Evolutionary conservation across 345 rosid species (phyloP).

Genomic region (Ceriops tagal): DNA sequence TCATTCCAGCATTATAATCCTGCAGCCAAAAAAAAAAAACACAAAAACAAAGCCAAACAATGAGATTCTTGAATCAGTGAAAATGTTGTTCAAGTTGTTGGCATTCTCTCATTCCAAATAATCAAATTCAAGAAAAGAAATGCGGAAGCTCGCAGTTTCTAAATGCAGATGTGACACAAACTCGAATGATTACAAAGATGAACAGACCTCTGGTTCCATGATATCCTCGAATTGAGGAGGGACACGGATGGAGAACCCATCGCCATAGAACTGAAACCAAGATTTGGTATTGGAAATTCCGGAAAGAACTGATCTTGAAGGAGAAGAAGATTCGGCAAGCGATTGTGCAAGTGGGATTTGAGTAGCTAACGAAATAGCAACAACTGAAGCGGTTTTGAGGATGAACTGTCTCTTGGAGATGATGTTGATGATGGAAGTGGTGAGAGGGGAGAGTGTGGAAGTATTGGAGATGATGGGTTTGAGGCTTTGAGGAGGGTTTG

Average conservation of each 20-base stretch:
- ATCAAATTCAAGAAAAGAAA: constrained; percentile 5
- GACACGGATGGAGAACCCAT: constrained; percentile 75
- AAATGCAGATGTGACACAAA: neutral
- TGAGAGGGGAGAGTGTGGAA: constrained; percentile 11
- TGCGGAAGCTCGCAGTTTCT: neutral
- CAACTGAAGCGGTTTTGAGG: constrained; percentile 42
- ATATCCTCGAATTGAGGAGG: constrained; percentile 88
- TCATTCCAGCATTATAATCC: constrained; percentile 81
- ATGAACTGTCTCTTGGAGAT: constrained; percentile 52
- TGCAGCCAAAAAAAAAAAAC: constrained; percentile 18
- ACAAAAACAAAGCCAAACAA: constrained; percentile 10
- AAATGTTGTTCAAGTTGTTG: neutral
- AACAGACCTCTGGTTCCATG: constrained; percentile 73
- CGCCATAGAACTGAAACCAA: constrained; percentile 86
- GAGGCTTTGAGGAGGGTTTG: constrained; percentile 23
- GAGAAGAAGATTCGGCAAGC: constrained; percentile 48
- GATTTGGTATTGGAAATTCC: constrained; percentile 69
- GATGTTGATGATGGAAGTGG: constrained; percentile 12
- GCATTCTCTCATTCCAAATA: constrained; percentile 4
- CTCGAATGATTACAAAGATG: neutral
- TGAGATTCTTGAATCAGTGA: neutral
- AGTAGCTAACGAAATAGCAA: constrained; percentile 33
- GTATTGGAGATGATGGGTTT: constrained; percentile 15
- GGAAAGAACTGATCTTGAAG: constrained; percentile 44
- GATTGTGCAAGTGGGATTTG: constrained; percentile 46